Evolutionary conservation across 2,329 filamentous ascomycete species (phyloP).

Genomic region (Alternaria ventricosa): DNA sequence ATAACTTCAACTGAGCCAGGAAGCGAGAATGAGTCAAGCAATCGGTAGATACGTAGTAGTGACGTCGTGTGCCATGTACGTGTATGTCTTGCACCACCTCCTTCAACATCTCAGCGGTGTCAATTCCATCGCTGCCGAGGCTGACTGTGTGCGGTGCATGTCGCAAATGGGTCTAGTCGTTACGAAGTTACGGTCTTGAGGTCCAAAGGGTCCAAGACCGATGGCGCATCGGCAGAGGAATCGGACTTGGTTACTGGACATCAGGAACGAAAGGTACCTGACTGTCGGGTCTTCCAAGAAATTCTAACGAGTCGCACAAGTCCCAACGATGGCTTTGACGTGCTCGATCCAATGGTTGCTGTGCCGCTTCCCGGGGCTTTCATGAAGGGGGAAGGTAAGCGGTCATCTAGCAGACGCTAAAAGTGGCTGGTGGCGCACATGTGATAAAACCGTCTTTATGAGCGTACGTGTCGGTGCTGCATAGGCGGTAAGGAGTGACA

Average conservation of each 20-base stretch:
- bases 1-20: neutral
- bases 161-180: neutral
- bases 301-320: conserved; percentile 8
- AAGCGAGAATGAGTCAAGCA: neutral
- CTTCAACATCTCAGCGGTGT: neutral
- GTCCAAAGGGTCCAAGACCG: neutral
- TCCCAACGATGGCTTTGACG: neutral
- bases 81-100: neutral
- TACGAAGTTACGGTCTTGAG: neutral
- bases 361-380: neutral
- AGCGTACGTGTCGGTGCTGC: neutral
- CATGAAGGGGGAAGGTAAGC: neutral
- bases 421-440: neutral
- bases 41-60: neutral
- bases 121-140: neutral
- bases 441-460: neutral
- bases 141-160: neutral
- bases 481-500: neutral
- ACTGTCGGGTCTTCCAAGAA: neutral
- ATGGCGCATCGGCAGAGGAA: conserved; percentile 7
- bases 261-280: neutral
- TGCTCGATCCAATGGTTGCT: neutral
- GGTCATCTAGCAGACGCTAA: neutral
- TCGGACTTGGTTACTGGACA: conserved; percentile 7
- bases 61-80: neutral